Percentiles rank a stretch among this genome's conserved stretches.
Conservation (phyloP, 441 rosid species). For the Mallotus japonicus region DNA sequence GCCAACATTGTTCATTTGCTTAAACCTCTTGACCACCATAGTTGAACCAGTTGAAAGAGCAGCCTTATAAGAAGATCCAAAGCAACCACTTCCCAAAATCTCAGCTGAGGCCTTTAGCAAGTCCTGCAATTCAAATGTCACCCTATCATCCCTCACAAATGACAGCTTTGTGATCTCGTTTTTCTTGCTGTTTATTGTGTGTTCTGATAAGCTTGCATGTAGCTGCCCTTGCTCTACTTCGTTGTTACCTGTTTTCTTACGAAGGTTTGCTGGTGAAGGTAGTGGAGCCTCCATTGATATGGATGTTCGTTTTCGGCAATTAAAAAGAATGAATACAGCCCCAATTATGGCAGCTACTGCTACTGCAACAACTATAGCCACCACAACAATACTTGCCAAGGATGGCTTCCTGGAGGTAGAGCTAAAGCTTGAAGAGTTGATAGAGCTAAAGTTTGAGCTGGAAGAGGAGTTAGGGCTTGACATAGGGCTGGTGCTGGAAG, state of each 20-base stretch:
- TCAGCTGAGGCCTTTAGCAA: slow-evolving; percentile 86
- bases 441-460: too few relatives aligned
- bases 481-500: background rate
- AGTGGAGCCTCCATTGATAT: slow-evolving; percentile 32
- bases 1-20: slow-evolving; percentile 77
- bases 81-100: slow-evolving; percentile 83
- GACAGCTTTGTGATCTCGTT: slow-evolving; percentile 45
- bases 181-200: slow-evolving; percentile 14
- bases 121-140: slow-evolving; percentile 68
- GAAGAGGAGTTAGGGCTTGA: background rate
- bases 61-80: slow-evolving; percentile 88
- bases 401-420: background rate
- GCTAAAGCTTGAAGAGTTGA: background rate
- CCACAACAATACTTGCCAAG: slow-evolving; percentile 19
- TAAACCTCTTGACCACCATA: slow-evolving; percentile 87
- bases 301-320: slow-evolving; percentile 18
- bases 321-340: slow-evolving; percentile 25
- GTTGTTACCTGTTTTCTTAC: slow-evolving; percentile 34
- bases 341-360: slow-evolving; percentile 32
- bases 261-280: slow-evolving; percentile 28
- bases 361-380: slow-evolving; percentile 28
- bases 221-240: slow-evolving; percentile 26
- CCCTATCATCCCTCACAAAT: slow-evolving; percentile 57
- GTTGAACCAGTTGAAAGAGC: slow-evolving; percentile 38
- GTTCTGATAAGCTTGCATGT: slow-evolving; percentile 17